phyloP scores from a whole-genome alignment of 2,329 filamentous ascomycete species.

The Sclerotinia trifoliorum region DNA sequence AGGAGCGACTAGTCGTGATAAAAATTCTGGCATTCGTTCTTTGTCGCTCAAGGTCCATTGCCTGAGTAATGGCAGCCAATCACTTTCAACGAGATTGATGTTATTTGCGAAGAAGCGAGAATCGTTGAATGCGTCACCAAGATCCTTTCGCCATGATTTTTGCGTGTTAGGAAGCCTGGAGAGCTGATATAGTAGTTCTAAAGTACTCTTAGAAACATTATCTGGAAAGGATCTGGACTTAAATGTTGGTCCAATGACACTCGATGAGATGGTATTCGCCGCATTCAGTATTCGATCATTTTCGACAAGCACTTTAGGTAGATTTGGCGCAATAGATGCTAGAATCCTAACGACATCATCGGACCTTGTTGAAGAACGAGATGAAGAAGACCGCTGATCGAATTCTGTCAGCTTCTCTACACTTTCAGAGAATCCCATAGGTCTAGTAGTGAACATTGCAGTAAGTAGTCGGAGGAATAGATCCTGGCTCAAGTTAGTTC shows the following conservation, averaged over 20 bases:
- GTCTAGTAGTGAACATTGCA: constrained; percentile 90
- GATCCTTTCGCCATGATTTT: constrained; percentile 90
- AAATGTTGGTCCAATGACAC: constrained; percentile 77
- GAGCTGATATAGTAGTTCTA: constrained; percentile 74
- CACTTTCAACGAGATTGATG: constrained; percentile 61
- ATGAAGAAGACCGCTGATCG: constrained; percentile 34
- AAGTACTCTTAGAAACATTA: constrained; percentile 69
- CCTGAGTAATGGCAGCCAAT: constrained; percentile 80
- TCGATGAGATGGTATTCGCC: constrained; percentile 76
- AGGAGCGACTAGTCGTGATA: constrained; percentile 76
- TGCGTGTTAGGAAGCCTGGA: constrained; percentile 75
- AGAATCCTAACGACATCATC: constrained; percentile 81
- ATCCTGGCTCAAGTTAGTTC: constrained; percentile 55
- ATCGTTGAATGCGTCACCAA: constrained; percentile 90
- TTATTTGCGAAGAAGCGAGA: constrained; percentile 76
- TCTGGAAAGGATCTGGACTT: constrained; percentile 85
- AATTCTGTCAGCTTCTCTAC: constrained; percentile 40
- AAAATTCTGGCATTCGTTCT: constrained; percentile 78
- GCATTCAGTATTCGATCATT: constrained; percentile 78
- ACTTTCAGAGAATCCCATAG: constrained; percentile 68
- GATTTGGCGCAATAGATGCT: constrained; percentile 72
- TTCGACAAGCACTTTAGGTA: constrained; percentile 81
- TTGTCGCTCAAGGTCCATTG: constrained; percentile 88
- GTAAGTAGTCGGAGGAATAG: constrained; percentile 83
- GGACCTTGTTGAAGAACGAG: constrained; percentile 46